Percentiles rank a stretch among this genome's conserved stretches.
phyloP scores from a whole-genome alignment of 129 eudicot genomes.

The Flaveria bidentis region DNA sequence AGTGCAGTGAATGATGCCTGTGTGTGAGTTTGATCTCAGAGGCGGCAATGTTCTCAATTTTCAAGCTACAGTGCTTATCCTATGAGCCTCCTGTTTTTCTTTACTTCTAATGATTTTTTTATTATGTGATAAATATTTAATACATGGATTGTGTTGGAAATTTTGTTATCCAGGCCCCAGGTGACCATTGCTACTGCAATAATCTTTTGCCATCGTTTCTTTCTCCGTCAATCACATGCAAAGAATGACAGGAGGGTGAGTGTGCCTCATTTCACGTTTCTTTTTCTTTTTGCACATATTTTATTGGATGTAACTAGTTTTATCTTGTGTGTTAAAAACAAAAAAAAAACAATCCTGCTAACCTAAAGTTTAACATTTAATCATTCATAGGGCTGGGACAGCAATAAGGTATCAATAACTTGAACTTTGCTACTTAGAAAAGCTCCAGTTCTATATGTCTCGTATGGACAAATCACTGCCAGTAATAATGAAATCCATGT shows the following conservation, averaged over 20 bases:
- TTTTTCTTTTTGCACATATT: neutral
- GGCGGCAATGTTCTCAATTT: neutral
- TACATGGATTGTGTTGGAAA: conserved; percentile 22
- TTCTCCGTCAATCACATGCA: conserved; percentile 92
- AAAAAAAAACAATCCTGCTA: neutral
- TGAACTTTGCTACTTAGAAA: conserved; percentile 9
- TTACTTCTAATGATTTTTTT: neutral
- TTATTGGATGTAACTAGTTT: conserved; percentile 5
- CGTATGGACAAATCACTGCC: neutral
- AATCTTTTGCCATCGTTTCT: conserved; percentile 93
- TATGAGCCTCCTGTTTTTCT: conserved; percentile 3
- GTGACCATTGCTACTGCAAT: conserved; percentile 98
- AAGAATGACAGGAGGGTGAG: conserved; percentile 96
- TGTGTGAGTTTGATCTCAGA: neutral
- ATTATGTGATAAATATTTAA: conserved; percentile 3
- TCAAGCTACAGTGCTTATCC: neutral
- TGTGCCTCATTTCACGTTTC: conserved; percentile 10
- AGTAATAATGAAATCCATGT: neutral
- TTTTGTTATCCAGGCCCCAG: conserved; percentile 79
- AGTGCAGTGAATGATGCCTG: neutral
- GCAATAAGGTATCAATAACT: neutral
- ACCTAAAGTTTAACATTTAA: neutral
- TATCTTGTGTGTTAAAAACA: conserved; percentile 12
- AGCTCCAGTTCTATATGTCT: neutral
- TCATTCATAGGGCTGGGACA: neutral